phyloP scores from a whole-genome alignment of 2,329 filamentous ascomycete genomes.

The Tolypocladium sp. region DNA sequence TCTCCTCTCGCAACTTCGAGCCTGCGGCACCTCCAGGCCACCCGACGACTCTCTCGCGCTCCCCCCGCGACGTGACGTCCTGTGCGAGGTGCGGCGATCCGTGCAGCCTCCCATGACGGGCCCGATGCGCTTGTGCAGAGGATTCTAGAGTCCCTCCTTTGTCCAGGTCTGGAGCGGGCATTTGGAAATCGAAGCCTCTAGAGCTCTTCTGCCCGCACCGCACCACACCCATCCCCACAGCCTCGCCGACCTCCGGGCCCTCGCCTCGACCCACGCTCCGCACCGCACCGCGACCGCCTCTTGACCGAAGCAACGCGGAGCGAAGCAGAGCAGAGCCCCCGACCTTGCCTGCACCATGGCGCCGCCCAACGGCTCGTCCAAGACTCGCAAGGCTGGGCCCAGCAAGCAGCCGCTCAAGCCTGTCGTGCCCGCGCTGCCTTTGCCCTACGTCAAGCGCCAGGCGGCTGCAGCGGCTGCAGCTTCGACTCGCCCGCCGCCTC shows the following conservation, averaged over 20 bases:
- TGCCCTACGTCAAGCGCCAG: constrained; percentile 29
- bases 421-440: constrained; percentile 27
- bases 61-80: constrained; percentile 9
- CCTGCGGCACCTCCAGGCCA: neutral
- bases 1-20: neutral
- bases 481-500: constrained; percentile 8
- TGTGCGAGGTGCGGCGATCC: constrained; percentile 11
- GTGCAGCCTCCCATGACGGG: constrained; percentile 14
- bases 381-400: constrained; percentile 19
- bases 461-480: constrained; percentile 19
- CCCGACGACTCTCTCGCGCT: constrained; percentile 2
- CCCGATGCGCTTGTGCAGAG: constrained; percentile 22
- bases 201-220: constrained; percentile 3
- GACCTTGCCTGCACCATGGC: constrained; percentile 17
- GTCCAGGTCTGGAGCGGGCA: constrained; percentile 14
- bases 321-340: neutral
- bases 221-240: neutral
- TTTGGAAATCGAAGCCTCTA: constrained; percentile 10
- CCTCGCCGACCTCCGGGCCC: constrained; percentile 3
- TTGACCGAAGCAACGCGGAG: neutral
- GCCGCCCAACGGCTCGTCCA: constrained; percentile 21
- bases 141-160: constrained; percentile 14
- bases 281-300: neutral
- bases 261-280: neutral
- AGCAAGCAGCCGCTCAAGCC: constrained; percentile 22